These are phyloP conservation scores for Rhynchosporium agropyri DNA, from an alignment of 2,329 filamentous ascomycete species.

Conservation along the genomic window DNA sequence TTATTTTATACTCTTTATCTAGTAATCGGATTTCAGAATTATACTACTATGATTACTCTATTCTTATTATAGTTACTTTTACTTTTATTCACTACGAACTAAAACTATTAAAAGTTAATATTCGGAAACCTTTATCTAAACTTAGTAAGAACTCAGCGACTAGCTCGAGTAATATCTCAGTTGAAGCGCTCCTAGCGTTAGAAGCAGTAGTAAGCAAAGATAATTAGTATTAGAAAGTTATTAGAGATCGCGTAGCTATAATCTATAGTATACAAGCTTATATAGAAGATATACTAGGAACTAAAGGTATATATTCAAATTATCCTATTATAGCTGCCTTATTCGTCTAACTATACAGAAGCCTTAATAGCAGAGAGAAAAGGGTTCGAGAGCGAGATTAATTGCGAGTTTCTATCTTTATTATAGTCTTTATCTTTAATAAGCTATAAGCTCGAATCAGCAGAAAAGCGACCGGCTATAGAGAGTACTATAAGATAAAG, in stretches of 20 bases:
- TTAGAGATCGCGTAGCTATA: too few relatives aligned
- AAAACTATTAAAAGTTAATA: too few relatives aligned
- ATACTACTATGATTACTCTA: not conserved
- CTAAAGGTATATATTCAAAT: constrained; percentile 10
- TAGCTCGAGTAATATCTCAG: not conserved
- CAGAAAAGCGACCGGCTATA: too few relatives aligned
- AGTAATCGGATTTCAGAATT: constrained; percentile 2
- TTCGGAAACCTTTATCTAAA: not conserved
- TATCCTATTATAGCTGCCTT: not conserved
- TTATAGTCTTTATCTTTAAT: too few relatives aligned
- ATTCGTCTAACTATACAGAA: constrained; percentile 6
- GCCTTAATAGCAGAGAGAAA: constrained; percentile 1
- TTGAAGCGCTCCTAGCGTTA: constrained; percentile 7
- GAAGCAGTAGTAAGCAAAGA: too few relatives aligned
- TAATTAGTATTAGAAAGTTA: constrained; percentile 5
- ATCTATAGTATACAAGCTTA: too few relatives aligned
- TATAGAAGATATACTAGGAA: too few relatives aligned
- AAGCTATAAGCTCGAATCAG: too few relatives aligned
- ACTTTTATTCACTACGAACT: too few relatives aligned
- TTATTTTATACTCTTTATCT: constrained; percentile 13
- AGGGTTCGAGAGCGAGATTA: constrained; percentile 7
- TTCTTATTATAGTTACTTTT: not conserved
- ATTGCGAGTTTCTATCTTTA: too few relatives aligned
- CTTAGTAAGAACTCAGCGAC: not conserved
- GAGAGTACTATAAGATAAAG: too few relatives aligned